Evolutionary conservation across 768 basidiomycete species (phyloP).

Genomic region (Naganishia randhawae): DNA sequence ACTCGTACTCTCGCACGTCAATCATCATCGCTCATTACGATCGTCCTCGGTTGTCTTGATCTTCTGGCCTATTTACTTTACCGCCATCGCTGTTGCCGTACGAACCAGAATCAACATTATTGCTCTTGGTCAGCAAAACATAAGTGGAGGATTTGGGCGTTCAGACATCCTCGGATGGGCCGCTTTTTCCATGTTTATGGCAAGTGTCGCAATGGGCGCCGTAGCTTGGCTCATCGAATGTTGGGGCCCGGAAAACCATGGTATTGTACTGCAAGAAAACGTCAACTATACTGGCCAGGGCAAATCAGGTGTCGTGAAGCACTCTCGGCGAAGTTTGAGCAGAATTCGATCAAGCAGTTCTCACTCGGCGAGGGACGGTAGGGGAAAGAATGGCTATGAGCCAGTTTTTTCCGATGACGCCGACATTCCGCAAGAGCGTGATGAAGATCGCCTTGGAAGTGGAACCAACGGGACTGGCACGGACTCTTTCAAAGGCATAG

Average conservation of each 20-base stretch:
- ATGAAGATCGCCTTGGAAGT: slow-evolving; percentile 32
- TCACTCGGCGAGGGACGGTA: not conserved
- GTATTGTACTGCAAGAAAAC: slow-evolving; percentile 40
- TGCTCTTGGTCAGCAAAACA: not conserved
- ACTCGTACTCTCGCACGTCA: slow-evolving; percentile 60
- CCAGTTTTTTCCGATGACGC: slow-evolving; percentile 34
- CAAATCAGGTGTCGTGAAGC: not conserved
- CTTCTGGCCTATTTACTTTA: slow-evolving; percentile 72
- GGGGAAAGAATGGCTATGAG: slow-evolving; percentile 28
- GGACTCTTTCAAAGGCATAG: slow-evolving; percentile 27
- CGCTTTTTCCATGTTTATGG: slow-evolving; percentile 37
- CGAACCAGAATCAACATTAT: slow-evolving; percentile 54
- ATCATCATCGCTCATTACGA: slow-evolving; percentile 66
- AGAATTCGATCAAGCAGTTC: slow-evolving; percentile 36
- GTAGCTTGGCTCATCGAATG: slow-evolving; percentile 65
- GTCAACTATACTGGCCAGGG: not conserved
- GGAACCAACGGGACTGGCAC: slow-evolving; percentile 26
- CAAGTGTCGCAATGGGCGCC: slow-evolving; percentile 49
- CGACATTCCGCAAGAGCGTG: slow-evolving; percentile 41
- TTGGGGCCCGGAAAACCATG: slow-evolving; percentile 60
- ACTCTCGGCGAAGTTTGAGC: slow-evolving; percentile 28
- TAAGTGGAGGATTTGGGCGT: slow-evolving; percentile 14
- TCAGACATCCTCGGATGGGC: slow-evolving; percentile 21
- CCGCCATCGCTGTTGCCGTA: slow-evolving; percentile 58
- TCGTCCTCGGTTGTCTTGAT: slow-evolving; percentile 71